Evolutionary conservation across 768 basidiomycete genomes (phyloP).

Genomic region (Rhodocollybia butyracea): DNA sequence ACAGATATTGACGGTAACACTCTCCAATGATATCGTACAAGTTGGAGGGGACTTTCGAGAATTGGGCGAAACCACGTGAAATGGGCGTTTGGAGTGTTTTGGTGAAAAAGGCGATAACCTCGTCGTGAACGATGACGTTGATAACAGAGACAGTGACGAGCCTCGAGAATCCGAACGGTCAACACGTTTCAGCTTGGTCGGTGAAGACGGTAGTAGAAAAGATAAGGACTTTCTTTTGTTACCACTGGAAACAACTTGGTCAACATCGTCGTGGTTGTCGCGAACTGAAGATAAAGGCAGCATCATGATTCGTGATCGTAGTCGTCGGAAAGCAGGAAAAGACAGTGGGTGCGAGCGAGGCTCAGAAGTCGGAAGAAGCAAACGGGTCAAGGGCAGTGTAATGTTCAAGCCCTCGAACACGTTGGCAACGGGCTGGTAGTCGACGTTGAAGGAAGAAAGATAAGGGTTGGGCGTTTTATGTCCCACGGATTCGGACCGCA

Average conservation of each 20-base stretch:
- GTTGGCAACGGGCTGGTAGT: not conserved
- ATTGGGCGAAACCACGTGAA: not conserved
- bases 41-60: conserved; percentile 5
- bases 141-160: conserved; percentile 2
- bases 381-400: not conserved
- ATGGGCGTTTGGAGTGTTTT: not conserved
- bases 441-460: conserved; percentile 4
- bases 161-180: conserved; percentile 1
- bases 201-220: conserved; percentile 1
- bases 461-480: not conserved
- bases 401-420: not conserved
- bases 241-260: not conserved
- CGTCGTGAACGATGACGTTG: conserved; percentile 2
- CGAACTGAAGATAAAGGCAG: conserved; percentile 5
- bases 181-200: conserved; percentile 4
- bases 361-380: not conserved
- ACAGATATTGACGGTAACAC: conserved; percentile 5
- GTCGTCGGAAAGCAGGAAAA: not conserved
- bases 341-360: not conserved
- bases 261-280: not conserved
- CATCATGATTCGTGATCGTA: conserved; percentile 2
- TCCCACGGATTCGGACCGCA: not conserved
- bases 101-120: not conserved
- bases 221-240: conserved; percentile 5
- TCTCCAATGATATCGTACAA: conserved; percentile 7